These are phyloP conservation scores for Arabidopsis arenosa DNA, from an alignment of 345 rosid genomes.

Conservation along the genomic window DNA sequence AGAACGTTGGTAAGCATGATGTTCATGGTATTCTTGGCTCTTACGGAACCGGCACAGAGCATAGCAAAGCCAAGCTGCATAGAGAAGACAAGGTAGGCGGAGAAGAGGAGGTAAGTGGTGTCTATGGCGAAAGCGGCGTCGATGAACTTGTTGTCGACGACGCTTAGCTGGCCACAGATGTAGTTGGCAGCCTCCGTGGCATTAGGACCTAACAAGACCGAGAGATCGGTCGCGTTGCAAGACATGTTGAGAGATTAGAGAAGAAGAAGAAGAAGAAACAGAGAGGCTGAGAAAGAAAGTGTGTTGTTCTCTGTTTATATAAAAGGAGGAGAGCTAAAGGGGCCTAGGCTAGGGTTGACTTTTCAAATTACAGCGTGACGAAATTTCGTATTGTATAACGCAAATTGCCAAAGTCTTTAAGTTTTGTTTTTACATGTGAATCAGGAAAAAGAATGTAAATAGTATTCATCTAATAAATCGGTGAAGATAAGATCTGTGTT, in stretches of 20 bases:
- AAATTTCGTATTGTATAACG: background rate
- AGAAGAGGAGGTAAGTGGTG: slow-evolving; percentile 72
- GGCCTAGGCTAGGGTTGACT: slow-evolving; percentile 28
- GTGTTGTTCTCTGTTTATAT: slow-evolving; percentile 30
- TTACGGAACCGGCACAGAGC: slow-evolving; percentile 52
- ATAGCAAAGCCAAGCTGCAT: slow-evolving; percentile 55
- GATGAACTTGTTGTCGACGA: slow-evolving; percentile 48
- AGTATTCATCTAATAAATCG: slow-evolving; percentile 10
- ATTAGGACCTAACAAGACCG: slow-evolving; percentile 51
- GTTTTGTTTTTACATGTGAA: slow-evolving; percentile 32
- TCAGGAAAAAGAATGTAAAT: background rate
- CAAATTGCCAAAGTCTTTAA: slow-evolving; percentile 5
- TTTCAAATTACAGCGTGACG: slow-evolving; percentile 27
- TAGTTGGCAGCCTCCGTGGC: slow-evolving; percentile 54
- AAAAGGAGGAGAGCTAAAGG: slow-evolving; percentile 19
- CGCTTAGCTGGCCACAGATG: slow-evolving; percentile 50
- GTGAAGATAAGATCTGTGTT: slow-evolving; percentile 38
- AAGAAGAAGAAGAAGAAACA: slow-evolving; percentile 5
- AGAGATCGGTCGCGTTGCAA: slow-evolving; percentile 52
- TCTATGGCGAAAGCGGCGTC: slow-evolving; percentile 60
- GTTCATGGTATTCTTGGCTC: slow-evolving; percentile 46
- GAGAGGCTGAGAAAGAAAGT: slow-evolving; percentile 11
- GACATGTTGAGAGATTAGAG: slow-evolving; percentile 39
- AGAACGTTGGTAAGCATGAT: slow-evolving; percentile 52
- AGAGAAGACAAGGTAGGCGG: slow-evolving; percentile 65